Evolutionary conservation across 441 rosid genomes (phyloP).

Genomic region (Corymbia citriodora): DNA sequence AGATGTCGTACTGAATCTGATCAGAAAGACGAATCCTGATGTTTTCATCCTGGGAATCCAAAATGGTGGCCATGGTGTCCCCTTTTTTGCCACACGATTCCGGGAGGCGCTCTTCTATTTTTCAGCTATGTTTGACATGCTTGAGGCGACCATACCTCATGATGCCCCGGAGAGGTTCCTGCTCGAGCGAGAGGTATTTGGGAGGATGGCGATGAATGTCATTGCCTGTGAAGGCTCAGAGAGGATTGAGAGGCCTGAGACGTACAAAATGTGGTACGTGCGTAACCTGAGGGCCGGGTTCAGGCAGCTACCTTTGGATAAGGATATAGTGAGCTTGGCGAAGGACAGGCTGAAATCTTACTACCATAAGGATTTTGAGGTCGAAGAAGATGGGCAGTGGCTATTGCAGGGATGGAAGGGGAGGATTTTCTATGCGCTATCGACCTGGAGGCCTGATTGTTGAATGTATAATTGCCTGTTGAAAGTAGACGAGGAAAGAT

Average conservation of each 20-base stretch:
- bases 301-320: conserved; percentile 6
- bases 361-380: conserved; percentile 1
- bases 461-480: not conserved
- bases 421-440: not conserved
- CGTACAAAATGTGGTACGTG: conserved; percentile 40
- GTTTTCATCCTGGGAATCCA: not conserved
- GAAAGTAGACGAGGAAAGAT: not conserved
- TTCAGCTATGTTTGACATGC: conserved; percentile 11
- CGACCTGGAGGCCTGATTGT: not conserved
- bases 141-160: not conserved
- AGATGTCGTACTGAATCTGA: not conserved
- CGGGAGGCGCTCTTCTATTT: not conserved
- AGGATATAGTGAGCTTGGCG: not conserved
- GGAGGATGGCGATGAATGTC: conserved; percentile 32
- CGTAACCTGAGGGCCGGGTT: conserved; percentile 33
- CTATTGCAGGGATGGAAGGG: conserved; percentile 12
- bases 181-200: conserved; percentile 12
- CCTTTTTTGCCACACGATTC: conserved; percentile 2
- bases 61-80: not conserved
- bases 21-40: not conserved
- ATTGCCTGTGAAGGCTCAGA: conserved; percentile 47
- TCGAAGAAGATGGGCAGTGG: conserved; percentile 2
- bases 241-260: conserved; percentile 43
- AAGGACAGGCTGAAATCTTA: not conserved
- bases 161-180: not conserved